Conservation (phyloP, 495 filamentous ascomycete species). For the Penicillium riverlandense region DNA sequence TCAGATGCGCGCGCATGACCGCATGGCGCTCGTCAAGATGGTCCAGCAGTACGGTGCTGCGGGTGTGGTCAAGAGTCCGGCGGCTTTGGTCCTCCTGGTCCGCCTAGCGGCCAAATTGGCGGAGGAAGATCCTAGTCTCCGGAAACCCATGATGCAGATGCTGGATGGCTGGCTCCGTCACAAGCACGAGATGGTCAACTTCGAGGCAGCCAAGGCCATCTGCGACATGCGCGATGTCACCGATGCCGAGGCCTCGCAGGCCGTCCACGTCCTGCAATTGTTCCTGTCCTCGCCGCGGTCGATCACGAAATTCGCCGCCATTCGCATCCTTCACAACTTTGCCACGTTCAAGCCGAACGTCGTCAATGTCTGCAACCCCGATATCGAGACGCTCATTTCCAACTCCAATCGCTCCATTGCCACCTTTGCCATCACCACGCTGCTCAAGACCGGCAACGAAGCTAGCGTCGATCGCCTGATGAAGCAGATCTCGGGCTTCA, state of each 20-base stretch:
- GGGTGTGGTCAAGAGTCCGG: constrained; percentile 89
- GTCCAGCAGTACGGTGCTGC: constrained; percentile 93
- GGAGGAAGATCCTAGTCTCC: constrained; percentile 80
- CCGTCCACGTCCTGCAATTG: constrained; percentile 89
- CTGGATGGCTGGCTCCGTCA: constrained; percentile 95
- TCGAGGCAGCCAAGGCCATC: constrained; percentile 97
- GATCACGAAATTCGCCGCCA: constrained; percentile 96
- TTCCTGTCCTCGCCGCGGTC: constrained; percentile 95
- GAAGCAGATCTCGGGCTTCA: constrained; percentile 97
- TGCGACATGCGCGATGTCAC: constrained; percentile 89
- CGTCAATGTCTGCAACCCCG: constrained; percentile 88
- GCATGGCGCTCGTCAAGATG: constrained; percentile 99
- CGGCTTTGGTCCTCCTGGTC: constrained; percentile 86
- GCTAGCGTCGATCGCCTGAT: constrained; percentile 93
- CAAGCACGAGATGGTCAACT: constrained; percentile 99
- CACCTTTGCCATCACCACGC: constrained; percentile 94
- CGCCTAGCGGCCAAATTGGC: constrained; percentile 90
- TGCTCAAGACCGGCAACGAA: constrained; percentile 97
- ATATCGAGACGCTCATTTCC: constrained; percentile 92
- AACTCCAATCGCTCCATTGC: constrained; percentile 97
- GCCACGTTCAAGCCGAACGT: constrained; percentile 91
- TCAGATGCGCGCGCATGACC: constrained; percentile 94
- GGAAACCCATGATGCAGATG: constrained; percentile 91
- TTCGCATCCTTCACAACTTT: constrained; percentile 93
- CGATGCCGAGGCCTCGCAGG: constrained; percentile 85